These are phyloP conservation scores for Myrica gale DNA, from an alignment of 306 rosid species.

Conservation along the genomic window DNA sequence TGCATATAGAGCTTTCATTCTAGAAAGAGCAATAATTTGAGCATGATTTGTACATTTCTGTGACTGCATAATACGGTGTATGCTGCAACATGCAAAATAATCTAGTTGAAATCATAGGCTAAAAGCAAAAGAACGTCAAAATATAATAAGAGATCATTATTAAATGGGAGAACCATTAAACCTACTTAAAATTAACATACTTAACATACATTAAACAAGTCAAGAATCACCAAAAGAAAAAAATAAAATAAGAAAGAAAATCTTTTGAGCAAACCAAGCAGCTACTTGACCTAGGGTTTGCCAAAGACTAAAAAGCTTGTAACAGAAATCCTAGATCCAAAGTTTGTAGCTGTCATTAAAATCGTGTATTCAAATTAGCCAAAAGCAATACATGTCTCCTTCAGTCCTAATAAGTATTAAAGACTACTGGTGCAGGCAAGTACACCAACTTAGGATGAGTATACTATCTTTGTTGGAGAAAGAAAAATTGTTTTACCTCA, in stretches of 20 bases:
- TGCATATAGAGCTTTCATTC: background rate
- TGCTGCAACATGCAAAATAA: background rate
- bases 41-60: background rate
- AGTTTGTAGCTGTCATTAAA: background rate
- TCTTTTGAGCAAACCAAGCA: background rate
- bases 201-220: constrained; percentile 1
- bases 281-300: constrained; percentile 9
- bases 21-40: background rate
- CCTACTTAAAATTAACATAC: background rate
- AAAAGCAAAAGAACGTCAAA: background rate
- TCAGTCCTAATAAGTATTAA: background rate
- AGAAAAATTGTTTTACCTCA: constrained; percentile 12
- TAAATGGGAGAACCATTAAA: background rate
- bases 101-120: background rate
- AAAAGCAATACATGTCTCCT: background rate
- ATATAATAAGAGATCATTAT: background rate
- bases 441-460: background rate
- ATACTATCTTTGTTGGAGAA: background rate
- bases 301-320: constrained; percentile 8
- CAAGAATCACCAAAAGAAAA: background rate
- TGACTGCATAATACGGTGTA: background rate
- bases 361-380: background rate
- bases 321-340: constrained; percentile 7
- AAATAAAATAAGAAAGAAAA: background rate
- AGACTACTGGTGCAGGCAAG: background rate